A percentile compares a stretch with the other conserved stretches of the same genome.
These are phyloP conservation scores for Clavaria fumosa DNA, from an alignment of 768 basidiomycete genomes.

Conservation along the genomic window DNA sequence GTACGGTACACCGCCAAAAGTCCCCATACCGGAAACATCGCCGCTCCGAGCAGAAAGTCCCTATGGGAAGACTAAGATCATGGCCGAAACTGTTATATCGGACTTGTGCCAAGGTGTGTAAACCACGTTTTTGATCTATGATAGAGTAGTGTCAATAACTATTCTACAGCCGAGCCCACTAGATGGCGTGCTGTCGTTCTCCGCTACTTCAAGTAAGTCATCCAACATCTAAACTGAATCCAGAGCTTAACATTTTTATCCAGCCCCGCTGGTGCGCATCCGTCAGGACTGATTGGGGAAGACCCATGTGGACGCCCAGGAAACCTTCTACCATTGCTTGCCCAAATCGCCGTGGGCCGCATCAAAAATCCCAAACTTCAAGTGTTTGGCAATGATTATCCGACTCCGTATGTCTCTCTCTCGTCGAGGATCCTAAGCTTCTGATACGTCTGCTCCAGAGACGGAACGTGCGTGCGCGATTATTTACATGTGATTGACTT, in stretches of 20 bases:
- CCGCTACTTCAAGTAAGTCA: slow-evolving; percentile 86
- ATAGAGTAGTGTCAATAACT: slow-evolving; percentile 8
- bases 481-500: slow-evolving; percentile 90
- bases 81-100: slow-evolving; percentile 80
- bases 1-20: slow-evolving; percentile 82
- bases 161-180: slow-evolving; percentile 42
- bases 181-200: slow-evolving; percentile 75
- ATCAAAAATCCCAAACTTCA: slow-evolving; percentile 53
- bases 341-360: slow-evolving; percentile 89
- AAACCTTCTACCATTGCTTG: slow-evolving; percentile 84
- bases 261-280: slow-evolving; percentile 96
- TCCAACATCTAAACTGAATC: background rate
- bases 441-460: too few relatives aligned
- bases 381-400: slow-evolving; percentile 96
- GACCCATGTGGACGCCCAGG: slow-evolving; percentile 93
- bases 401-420: slow-evolving; percentile 64
- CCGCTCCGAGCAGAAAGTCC: slow-evolving; percentile 79
- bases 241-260: background rate
- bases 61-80: slow-evolving; percentile 93
- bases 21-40: slow-evolving; percentile 90
- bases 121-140: background rate
- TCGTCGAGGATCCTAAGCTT: too few relatives aligned
- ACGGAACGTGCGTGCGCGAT: slow-evolving; percentile 97
- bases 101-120: slow-evolving; percentile 68
- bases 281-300: slow-evolving; percentile 89